These are phyloP conservation scores for Sungouiozyma intestinalis DNA, from an alignment of 805 yeast species.

Conservation along the genomic window DNA sequence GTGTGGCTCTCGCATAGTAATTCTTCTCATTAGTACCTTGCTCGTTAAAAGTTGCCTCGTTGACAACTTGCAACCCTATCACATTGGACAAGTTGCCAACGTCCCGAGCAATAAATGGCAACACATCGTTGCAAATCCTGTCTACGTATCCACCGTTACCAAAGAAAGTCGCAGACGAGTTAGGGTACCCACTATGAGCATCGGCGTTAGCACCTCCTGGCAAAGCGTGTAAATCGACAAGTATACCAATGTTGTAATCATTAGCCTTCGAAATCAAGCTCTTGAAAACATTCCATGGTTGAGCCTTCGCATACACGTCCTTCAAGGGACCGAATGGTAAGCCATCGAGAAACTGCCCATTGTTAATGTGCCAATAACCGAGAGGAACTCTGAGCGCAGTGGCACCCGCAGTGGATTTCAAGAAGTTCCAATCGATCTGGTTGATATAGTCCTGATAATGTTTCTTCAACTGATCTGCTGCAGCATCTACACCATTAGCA, in stretches of 20 bases:
- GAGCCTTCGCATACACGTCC: constrained; percentile 53
- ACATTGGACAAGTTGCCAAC: constrained; percentile 51
- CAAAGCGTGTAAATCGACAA: constrained; percentile 79
- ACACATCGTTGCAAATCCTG: constrained; percentile 36
- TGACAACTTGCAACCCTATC: constrained; percentile 74
- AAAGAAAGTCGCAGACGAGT: constrained; percentile 26
- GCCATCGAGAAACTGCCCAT: constrained; percentile 41
- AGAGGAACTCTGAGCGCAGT: constrained; percentile 78
- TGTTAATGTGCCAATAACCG: constrained; percentile 82
- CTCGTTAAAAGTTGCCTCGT: constrained; percentile 65
- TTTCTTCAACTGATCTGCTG: constrained; percentile 41
- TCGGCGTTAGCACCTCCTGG: constrained; percentile 90
- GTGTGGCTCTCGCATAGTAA: constrained; percentile 58
- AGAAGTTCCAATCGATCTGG: constrained; percentile 75
- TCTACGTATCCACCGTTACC: constrained; percentile 33
- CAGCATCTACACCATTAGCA: constrained; percentile 41
- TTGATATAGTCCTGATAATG: constrained; percentile 59
- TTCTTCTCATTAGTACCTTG: constrained; percentile 40
- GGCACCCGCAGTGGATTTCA: constrained; percentile 48
- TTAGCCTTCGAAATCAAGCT: constrained; percentile 50
- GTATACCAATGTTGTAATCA: constrained; percentile 52
- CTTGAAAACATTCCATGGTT: constrained; percentile 52
- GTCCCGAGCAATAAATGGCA: constrained; percentile 55
- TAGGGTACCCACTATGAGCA: constrained; percentile 69
- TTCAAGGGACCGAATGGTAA: constrained; percentile 52